Conservation (phyloP, 768 basidiomycete species). For the Boletus coccyginus region DNA sequence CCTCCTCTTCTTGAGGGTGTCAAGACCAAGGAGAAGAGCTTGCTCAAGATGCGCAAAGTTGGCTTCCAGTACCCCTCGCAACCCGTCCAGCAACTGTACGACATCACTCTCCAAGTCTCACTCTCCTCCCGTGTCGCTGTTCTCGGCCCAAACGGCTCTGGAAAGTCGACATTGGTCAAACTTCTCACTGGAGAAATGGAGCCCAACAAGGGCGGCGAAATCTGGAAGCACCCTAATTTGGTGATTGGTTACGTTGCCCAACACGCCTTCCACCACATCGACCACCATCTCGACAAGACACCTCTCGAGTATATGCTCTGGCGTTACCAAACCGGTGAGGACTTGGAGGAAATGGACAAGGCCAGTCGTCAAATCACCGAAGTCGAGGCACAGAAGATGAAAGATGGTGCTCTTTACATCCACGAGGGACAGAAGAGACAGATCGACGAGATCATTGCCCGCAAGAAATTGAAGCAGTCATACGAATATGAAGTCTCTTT, state of each 20-base stretch:
- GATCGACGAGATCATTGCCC: slow-evolving; percentile 86
- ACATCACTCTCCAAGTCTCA: slow-evolving; percentile 95
- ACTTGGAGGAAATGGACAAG: slow-evolving; percentile 95
- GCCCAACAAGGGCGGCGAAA: slow-evolving; percentile 93
- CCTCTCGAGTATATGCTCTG: slow-evolving; percentile 99
- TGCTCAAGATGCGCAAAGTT: slow-evolving; percentile 97
- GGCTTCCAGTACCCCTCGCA: slow-evolving; percentile 94
- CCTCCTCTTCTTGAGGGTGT: slow-evolving; percentile 98
- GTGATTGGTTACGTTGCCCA: slow-evolving; percentile 99
- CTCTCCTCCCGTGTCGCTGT: slow-evolving; percentile 97
- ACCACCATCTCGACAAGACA: slow-evolving; percentile 97
- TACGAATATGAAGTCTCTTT: slow-evolving; percentile 98
- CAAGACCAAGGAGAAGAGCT: slow-evolving; percentile 98
- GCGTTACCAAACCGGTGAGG: slow-evolving; percentile 99
- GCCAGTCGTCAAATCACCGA: slow-evolving; percentile 83
- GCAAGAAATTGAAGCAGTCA: slow-evolving; percentile 99
- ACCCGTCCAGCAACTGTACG: slow-evolving; percentile 84
- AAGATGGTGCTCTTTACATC: slow-evolving; percentile 83
- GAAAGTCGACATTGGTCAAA: slow-evolving; percentile 97
- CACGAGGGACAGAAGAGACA: slow-evolving; percentile 93
- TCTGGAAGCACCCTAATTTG: slow-evolving; percentile 99
- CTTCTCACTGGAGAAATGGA: slow-evolving; percentile 96
- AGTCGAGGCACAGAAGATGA: slow-evolving; percentile 93
- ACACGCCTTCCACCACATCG: slow-evolving; percentile 99
- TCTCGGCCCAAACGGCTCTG: slow-evolving; percentile 98